A percentile compares a stretch with the other conserved stretches of the same genome.
phyloP scores from a whole-genome alignment of 2,329 filamentous ascomycete genomes.

The Verticillium zaregamsianum region DNA sequence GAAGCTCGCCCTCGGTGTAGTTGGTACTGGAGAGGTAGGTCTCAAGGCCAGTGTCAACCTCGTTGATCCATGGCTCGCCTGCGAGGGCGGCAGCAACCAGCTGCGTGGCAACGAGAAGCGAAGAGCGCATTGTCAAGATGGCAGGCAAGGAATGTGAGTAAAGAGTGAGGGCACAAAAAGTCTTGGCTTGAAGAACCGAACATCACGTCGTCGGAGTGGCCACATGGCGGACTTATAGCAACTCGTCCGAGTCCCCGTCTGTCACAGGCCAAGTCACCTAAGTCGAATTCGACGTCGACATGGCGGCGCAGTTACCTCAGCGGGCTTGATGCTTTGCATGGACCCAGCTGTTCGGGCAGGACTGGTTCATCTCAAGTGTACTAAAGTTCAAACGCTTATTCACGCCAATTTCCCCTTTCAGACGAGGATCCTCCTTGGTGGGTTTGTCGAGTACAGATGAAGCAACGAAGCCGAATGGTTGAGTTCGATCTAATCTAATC shows the following conservation, averaged over 20 bases:
- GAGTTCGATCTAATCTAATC: neutral
- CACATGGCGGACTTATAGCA: neutral
- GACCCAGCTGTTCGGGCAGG: neutral
- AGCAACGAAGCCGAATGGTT: neutral
- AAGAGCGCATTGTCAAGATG: neutral
- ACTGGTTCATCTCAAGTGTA: neutral
- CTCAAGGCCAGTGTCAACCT: conserved; percentile 29
- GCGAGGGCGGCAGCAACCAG: conserved; percentile 22
- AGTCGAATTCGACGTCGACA: neutral
- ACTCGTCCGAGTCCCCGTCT: neutral
- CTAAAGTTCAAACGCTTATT: neutral
- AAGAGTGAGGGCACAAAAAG: neutral
- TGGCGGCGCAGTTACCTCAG: neutral
- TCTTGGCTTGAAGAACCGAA: neutral
- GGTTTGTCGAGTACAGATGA: neutral
- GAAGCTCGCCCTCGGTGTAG: conserved; percentile 27
- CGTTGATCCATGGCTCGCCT: conserved; percentile 25
- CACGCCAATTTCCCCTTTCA: neutral
- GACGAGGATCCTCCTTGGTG: neutral
- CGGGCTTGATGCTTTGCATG: neutral
- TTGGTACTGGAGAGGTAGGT: conserved; percentile 18
- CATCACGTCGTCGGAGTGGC: neutral
- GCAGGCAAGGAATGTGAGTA: neutral
- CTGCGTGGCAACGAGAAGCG: neutral
- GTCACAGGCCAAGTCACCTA: too few relatives aligned